Evolutionary conservation across 2,329 filamentous ascomycete genomes (phyloP), one percentile per base, ranked within the genome.

Genomic region (Pseudogymnoascus sp.): DNA sequence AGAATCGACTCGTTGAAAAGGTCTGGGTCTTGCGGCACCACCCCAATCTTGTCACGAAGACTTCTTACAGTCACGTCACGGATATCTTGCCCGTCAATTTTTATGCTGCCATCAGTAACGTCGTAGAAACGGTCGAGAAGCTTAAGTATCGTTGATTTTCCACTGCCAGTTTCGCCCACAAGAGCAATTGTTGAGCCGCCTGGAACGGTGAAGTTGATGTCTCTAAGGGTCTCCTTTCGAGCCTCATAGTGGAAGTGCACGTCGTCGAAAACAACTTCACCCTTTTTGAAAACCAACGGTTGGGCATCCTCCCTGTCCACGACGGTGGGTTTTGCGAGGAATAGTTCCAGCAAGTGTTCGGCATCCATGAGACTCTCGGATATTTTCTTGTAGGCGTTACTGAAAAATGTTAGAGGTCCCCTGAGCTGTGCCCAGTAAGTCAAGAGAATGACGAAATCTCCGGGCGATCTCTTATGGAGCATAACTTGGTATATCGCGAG

Each of bases 1-100:
- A 85, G 78, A 41, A 89, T 80, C 1, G 82, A 82, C 33, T 80
- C 78, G 68, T 88, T 86, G 74, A 89, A 88, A 7, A 89, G 74
- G 0, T 80, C 75, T 0, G 85, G 81, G 63, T 86, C 82, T 70
- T 89, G 83, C 2, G 86, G 86, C 0, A 88, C 86, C 11, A 87
- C 77, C 18, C 85, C 85, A 25, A 89, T 78, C 2, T 77, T 75
- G 18, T 82, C 77, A 8, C 85, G 78, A 2, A 89, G 74, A 50
- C 80, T 84, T 61, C 78, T 12, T 25, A 86, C 74, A 0, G 79
- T 84, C 1, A 88, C 78, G 25, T 82, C 75, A 20, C 83, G 79
- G 25, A 89, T 76, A 63, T 86, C 81, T 65, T 84, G 79, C 0
- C 80, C 82, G 63, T 86, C 83, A 37, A 86, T 81, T 3, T 71